Evolutionary conservation across 495 filamentous ascomycete species (phyloP).

Genomic region (Aspergillus hancockii): DNA sequence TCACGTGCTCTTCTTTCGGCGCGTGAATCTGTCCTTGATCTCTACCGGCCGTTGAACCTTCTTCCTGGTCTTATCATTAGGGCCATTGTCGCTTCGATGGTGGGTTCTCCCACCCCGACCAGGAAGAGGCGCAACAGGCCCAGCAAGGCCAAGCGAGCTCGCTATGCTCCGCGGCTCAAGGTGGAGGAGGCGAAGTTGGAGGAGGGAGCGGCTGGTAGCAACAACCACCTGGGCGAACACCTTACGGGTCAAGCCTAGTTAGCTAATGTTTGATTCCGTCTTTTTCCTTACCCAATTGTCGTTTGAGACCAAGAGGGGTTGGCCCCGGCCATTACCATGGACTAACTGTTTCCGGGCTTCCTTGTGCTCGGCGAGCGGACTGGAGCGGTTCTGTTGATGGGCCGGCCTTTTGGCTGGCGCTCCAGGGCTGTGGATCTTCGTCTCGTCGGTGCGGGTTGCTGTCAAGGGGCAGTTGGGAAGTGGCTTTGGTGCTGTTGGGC

Average conservation of each 20-base stretch:
- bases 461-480: not conserved
- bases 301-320: not conserved
- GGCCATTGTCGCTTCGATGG: not conserved
- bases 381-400: not conserved
- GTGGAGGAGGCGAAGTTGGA: too few relatives aligned
- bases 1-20: too few relatives aligned
- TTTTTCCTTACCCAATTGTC: not conserved
- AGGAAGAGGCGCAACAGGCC: constrained; percentile 6
- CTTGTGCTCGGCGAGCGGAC: not conserved
- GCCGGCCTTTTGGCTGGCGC: not conserved
- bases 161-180: not conserved
- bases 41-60: not conserved
- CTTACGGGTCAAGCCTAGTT: too few relatives aligned
- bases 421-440: not conserved
- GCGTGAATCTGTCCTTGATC: too few relatives aligned
- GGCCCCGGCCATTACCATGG: not conserved
- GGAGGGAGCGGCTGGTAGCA: too few relatives aligned
- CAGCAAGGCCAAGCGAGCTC: constrained; percentile 8
- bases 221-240: too few relatives aligned
- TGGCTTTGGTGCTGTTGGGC: not conserved
- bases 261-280: too few relatives aligned
- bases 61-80: not conserved
- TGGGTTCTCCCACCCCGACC: too few relatives aligned
- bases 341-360: not conserved
- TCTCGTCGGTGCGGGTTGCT: not conserved